These are phyloP conservation scores for Trichoderma harzianum DNA, from an alignment of 2,329 filamentous ascomycete genomes.

Conservation along the genomic window DNA sequence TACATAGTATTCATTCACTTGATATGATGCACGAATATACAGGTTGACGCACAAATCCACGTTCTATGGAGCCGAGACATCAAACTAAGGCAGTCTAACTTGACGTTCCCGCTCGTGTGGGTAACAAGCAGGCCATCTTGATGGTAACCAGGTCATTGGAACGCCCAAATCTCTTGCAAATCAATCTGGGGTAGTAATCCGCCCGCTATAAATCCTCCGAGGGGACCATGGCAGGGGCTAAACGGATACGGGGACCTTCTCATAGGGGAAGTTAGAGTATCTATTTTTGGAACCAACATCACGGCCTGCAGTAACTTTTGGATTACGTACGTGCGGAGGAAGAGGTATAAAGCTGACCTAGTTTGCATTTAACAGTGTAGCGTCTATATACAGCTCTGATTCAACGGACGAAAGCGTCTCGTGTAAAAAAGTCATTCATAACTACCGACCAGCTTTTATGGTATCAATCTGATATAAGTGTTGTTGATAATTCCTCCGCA, in stretches of 20 bases:
- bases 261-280: background rate
- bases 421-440: background rate
- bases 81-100: background rate
- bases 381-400: background rate
- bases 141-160: background rate
- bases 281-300: background rate
- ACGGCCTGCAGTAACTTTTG: background rate
- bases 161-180: background rate
- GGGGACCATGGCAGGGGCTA: background rate
- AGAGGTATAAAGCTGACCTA: background rate
- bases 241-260: background rate
- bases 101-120: background rate
- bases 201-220: background rate
- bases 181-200: background rate
- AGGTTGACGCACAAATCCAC: background rate
- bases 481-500: background rate
- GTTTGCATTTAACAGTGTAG: background rate
- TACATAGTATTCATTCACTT: background rate
- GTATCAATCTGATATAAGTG: background rate
- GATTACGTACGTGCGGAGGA: background rate
- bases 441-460: background rate
- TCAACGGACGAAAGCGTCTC: background rate
- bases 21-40: background rate
- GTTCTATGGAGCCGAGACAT: background rate
- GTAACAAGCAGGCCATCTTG: background rate